These are phyloP conservation scores for Wickerhamomyces sp. DNA, from an alignment of 1,139 yeast genomes.

Conservation along the genomic window DNA sequence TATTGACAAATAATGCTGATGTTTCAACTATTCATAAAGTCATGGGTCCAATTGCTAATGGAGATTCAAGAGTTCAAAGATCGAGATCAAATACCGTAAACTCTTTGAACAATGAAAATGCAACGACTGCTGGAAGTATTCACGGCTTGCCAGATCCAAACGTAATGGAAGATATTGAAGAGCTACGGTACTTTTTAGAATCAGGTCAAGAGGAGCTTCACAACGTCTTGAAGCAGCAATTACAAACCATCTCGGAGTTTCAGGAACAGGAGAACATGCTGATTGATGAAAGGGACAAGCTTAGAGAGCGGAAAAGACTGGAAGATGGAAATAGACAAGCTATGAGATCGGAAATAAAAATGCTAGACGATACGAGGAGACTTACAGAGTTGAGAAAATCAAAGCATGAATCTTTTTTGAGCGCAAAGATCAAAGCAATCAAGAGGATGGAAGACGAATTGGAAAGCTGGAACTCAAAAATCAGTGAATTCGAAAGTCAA, in stretches of 20 bases:
- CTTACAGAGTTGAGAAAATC: constrained; percentile 28
- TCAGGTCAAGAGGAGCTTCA: constrained; percentile 44
- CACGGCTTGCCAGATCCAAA: constrained; percentile 20
- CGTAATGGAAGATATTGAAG: constrained; percentile 37
- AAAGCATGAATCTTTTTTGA: constrained; percentile 26
- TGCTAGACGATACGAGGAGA: constrained; percentile 38
- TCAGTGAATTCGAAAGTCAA: constrained; percentile 23
- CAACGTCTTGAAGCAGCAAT: constrained; percentile 35
- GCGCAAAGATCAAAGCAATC: constrained; percentile 24
- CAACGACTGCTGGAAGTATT: constrained; percentile 11
- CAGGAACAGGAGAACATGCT: constrained; percentile 35
- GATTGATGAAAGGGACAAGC: constrained; percentile 35
- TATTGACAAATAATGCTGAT: constrained; percentile 21
- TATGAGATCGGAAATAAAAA: constrained; percentile 43
- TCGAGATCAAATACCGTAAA: constrained; percentile 31
- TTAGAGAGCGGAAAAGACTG: constrained; percentile 38
- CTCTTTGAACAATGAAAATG: constrained; percentile 10
- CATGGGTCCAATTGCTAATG: constrained; percentile 1
- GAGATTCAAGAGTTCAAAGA: constrained; percentile 21
- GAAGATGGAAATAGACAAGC: constrained; percentile 47
- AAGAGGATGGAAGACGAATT: constrained; percentile 29
- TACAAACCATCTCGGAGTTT: constrained; percentile 37
- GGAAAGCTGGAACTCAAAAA: constrained; percentile 25
- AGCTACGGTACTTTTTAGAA: constrained; percentile 44
- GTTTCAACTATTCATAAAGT: constrained; percentile 19